Conservation (phyloP, 192 early-diverging fungal genomes). For the Coemansia sp. region DNA sequence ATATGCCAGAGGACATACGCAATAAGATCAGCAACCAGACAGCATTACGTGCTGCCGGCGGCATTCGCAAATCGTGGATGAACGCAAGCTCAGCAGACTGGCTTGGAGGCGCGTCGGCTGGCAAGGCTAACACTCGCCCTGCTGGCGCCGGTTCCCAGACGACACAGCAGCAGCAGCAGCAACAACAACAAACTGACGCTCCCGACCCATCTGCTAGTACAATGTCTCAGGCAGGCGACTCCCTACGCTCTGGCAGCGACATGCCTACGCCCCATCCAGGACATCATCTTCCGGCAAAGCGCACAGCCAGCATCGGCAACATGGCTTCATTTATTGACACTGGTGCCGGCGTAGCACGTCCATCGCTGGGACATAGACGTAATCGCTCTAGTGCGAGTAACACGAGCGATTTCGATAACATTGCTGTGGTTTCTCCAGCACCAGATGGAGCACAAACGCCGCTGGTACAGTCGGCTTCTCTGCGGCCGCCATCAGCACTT, state of each 20-base stretch:
- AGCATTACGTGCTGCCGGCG: conserved; percentile 59
- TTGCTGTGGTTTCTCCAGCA: conserved; percentile 17
- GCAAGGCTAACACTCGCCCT: conserved; percentile 2
- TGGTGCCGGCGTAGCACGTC: not conserved
- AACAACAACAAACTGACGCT: not conserved
- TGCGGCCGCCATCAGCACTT: conserved; percentile 12
- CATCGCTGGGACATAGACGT: conserved; percentile 25
- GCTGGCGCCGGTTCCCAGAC: conserved; percentile 2
- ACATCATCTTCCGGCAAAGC: conserved; percentile 14
- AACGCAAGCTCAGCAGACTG: conserved; percentile 30
- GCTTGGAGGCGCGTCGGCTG: conserved; percentile 10
- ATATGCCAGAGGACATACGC: conserved; percentile 54
- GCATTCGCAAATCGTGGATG: conserved; percentile 62
- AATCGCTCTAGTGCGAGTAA: conserved; percentile 28
- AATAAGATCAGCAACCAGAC: conserved; percentile 62
- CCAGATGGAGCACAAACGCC: conserved; percentile 16
- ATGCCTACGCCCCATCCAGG: not conserved
- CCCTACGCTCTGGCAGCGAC: not conserved
- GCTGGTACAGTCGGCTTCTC: not conserved
- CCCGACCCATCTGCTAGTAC: not conserved
- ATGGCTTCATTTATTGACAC: not conserved
- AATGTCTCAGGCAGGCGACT: not conserved
- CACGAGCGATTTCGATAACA: conserved; percentile 29
- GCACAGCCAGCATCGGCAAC: conserved; percentile 5
- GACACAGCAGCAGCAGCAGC: conserved; percentile 1